These are phyloP conservation scores for Coemansia sp. DNA, from an alignment of 192 early-diverging fungal genomes.

Conservation along the genomic window DNA sequence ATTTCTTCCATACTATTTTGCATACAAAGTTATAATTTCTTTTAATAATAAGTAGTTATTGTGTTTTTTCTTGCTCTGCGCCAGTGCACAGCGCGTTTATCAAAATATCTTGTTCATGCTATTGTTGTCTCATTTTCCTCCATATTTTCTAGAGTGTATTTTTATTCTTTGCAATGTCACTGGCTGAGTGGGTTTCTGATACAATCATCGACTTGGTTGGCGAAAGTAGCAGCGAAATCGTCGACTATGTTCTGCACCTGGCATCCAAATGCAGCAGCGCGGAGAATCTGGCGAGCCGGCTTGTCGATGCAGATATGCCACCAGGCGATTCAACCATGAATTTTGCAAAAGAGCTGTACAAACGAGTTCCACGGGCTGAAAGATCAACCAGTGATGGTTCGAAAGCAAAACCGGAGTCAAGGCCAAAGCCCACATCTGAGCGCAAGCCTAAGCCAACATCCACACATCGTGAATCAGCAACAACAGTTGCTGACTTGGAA, in stretches of 20 bases:
- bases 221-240: constrained; percentile 42
- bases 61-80: too few relatives aligned
- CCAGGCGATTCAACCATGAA: constrained; percentile 48
- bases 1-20: not conserved
- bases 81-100: too few relatives aligned
- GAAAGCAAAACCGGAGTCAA: not conserved
- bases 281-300: constrained; percentile 49
- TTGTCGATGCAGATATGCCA: constrained; percentile 67
- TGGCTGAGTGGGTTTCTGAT: constrained; percentile 50
- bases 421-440: not conserved
- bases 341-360: constrained; percentile 69
- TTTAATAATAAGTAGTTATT: too few relatives aligned
- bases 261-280: constrained; percentile 28
- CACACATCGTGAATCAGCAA: too few relatives aligned
- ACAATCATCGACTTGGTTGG: constrained; percentile 44
- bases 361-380: constrained; percentile 56
- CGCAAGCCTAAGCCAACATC: not conserved
- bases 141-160: not conserved
- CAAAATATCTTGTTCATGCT: not conserved
- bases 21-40: not conserved
- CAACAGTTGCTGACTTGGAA: not conserved
- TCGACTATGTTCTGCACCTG: constrained; percentile 49
- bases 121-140: not conserved
- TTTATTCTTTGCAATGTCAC: constrained; percentile 27
- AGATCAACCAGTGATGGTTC: not conserved